Evolutionary conservation across 495 filamentous ascomycete genomes (phyloP).

Genomic region (Tuber magnatum): DNA sequence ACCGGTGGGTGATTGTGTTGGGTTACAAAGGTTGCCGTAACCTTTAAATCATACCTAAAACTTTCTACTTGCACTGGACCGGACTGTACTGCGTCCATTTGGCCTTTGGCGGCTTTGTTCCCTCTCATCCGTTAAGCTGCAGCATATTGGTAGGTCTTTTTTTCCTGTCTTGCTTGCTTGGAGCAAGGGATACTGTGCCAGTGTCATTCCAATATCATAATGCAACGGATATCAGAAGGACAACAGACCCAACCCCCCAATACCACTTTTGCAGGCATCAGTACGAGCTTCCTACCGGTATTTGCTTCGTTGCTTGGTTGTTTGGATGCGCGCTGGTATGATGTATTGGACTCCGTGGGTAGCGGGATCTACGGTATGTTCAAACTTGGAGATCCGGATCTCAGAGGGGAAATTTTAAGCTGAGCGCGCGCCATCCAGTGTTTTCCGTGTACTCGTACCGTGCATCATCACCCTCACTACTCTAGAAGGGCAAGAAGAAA

Average conservation of each 20-base stretch:
- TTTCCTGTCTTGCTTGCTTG: neutral
- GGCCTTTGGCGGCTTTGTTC: neutral
- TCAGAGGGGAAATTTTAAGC: neutral
- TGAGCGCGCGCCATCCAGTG: neutral
- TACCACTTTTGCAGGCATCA: neutral
- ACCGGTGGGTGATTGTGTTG: neutral
- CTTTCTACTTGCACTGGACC: neutral
- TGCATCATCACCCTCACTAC: neutral
- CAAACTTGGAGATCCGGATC: conserved; percentile 1
- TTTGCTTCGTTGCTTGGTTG: neutral
- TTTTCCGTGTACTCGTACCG: too few species aligned
- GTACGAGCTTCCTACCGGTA: neutral
- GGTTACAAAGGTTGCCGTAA: neutral
- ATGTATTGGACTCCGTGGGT: neutral
- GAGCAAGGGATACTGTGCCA: neutral
- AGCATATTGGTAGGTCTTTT: neutral
- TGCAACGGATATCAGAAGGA: neutral
- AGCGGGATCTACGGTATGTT: neutral
- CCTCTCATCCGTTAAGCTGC: neutral
- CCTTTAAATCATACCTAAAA: neutral
- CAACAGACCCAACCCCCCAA: neutral
- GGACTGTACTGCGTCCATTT: neutral
- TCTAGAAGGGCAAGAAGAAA: neutral
- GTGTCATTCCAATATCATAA: neutral
- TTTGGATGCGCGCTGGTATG: neutral